phyloP scores from a whole-genome alignment of 352 stramenopile species.

The Phytopythium litorale region DNA sequence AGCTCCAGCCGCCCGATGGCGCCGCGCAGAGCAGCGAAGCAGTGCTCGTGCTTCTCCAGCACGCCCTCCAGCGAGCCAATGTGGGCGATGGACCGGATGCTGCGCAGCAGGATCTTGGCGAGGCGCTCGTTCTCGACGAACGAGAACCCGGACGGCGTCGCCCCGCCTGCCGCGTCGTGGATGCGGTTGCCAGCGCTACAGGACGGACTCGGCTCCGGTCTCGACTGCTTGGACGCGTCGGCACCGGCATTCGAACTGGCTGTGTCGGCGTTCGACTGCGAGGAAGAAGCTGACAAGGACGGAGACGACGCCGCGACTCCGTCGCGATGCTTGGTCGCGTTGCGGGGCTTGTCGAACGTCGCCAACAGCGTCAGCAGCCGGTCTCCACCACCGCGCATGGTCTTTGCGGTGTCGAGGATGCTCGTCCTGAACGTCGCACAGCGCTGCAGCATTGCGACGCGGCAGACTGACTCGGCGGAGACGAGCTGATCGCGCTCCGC shows the following conservation, averaged over 20 bases:
- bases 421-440: constrained; percentile 16
- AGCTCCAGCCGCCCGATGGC: constrained; percentile 29
- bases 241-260: background rate
- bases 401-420: constrained; percentile 12
- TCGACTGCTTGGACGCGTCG: background rate
- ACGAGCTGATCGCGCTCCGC: constrained; percentile 10
- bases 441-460: constrained; percentile 10
- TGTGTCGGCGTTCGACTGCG: background rate
- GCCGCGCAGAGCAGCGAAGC: constrained; percentile 26
- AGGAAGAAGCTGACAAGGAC: constrained; percentile 2
- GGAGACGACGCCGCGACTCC: background rate
- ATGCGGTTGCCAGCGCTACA: background rate
- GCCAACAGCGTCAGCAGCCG: constrained; percentile 29
- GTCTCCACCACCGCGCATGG: constrained; percentile 13
- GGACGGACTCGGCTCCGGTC: background rate
- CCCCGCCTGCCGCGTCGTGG: background rate
- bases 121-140: constrained; percentile 79
- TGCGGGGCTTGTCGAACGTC: constrained; percentile 43
- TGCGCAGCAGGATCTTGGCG: constrained; percentile 66
- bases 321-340: constrained; percentile 12
- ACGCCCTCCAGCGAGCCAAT: constrained; percentile 42
- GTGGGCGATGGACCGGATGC: constrained; percentile 51
- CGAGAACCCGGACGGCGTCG: constrained; percentile 19
- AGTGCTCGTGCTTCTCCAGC: constrained; percentile 46
- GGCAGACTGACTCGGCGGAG: constrained; percentile 7